Evolutionary conservation across 257 asterid genomes (phyloP).

Genomic region (Primulina eburnea): DNA sequence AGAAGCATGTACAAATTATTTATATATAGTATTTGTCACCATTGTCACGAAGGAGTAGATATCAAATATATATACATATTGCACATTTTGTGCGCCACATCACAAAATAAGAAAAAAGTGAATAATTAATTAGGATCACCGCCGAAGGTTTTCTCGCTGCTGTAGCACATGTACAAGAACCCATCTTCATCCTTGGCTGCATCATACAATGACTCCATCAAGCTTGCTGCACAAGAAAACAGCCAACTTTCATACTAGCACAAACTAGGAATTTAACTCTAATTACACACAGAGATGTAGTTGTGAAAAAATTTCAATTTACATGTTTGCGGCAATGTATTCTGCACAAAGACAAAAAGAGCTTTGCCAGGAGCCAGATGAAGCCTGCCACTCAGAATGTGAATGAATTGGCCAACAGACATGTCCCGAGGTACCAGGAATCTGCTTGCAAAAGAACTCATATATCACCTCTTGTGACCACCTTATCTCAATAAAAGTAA

Average conservation of each 20-base stretch:
- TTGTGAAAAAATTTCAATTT: constrained; percentile 8
- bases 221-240: constrained; percentile 52
- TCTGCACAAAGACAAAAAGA: constrained; percentile 74
- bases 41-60: no score
- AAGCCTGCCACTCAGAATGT: constrained; percentile 77
- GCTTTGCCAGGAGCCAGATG: constrained; percentile 91
- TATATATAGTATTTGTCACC: no score
- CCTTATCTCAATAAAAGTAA: background rate
- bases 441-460: constrained; percentile 36
- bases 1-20: no score
- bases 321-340: constrained; percentile 94
- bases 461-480: background rate
- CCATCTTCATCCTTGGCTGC: constrained; percentile 82
- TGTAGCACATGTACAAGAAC: constrained; percentile 93
- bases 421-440: constrained; percentile 94
- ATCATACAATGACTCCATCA: constrained; percentile 67
- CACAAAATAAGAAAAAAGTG: no score
- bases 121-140: constrained; percentile 5
- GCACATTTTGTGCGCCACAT: no score
- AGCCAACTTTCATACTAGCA: background rate
- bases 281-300: constrained; percentile 12
- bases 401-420: constrained; percentile 91
- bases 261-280: background rate
- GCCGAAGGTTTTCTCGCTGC: constrained; percentile 93
- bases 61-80: no score